These are phyloP conservation scores for Chlorella sp. DNA, from an alignment of 139 green algal genomes.

Conservation along the genomic window DNA sequence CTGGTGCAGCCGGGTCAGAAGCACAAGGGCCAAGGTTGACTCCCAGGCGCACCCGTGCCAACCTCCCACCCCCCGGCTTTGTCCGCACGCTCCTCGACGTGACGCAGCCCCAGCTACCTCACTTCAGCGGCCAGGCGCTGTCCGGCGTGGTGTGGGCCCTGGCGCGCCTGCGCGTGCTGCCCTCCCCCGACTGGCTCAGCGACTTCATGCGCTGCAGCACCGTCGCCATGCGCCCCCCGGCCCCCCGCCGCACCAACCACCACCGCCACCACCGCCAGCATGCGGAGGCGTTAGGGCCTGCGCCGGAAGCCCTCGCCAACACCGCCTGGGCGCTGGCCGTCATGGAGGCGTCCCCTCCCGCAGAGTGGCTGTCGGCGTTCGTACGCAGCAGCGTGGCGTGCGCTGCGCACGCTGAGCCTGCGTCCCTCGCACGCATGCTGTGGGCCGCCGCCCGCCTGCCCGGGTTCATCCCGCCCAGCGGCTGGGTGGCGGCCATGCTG, in stretches of 20 bases:
- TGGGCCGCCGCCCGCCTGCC: neutral
- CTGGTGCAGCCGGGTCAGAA: too few species aligned
- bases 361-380: neutral
- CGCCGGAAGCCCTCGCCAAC: neutral
- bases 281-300: neutral
- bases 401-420: neutral
- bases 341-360: neutral
- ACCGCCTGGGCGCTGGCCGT: slow-evolving; percentile 4
- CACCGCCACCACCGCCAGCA: neutral
- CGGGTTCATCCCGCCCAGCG: neutral
- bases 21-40: too few species aligned
- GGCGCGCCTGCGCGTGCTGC: neutral
- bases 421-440: slow-evolving; percentile 2
- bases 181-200: neutral
- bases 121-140: slow-evolving; percentile 5
- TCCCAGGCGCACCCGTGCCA: neutral
- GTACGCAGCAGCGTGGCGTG: neutral
- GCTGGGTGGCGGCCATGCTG: neutral
- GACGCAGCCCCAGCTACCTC: neutral
- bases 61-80: neutral
- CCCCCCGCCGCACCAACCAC: neutral
- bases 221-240: neutral
- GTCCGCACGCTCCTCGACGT: neutral
- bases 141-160: slow-evolving; percentile 3
- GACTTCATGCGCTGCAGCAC: neutral